Base-by-base conservation (phyloP, 169 alveolate genomes). In the Amoebophrya sp. region DNA sequence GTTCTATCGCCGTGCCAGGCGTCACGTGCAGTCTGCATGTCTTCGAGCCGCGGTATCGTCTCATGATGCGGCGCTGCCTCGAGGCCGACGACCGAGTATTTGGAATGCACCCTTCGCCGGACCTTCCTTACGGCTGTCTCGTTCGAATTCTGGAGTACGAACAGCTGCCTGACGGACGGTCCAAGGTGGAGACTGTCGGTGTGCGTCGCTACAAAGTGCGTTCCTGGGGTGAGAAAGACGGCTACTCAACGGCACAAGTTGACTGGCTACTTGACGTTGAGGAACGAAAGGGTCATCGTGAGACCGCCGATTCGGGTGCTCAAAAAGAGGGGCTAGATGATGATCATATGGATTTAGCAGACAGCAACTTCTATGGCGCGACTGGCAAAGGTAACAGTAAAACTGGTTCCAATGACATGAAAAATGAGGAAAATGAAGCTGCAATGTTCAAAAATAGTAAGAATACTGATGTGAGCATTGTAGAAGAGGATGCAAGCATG, bases 51-150 rank as follows among this genome's bases (percentile, higher is more conserved):
- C 83, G 83, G 33, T 65, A 65, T 36, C 83, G 83, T 29, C 83
- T 65, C 83, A 65, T 65, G 83, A 65, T 65, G 83, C 83, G 83
- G 83, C 83, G 83, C 83, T 65, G 83, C 26, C 18, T 65, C 39
- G 83, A 65, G 38, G n/a, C 18, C 83, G 26, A 1, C 3, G 33
- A 65, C 36, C 83, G 83, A 36, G 1, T 10, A 1, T 65, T 65
- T 26, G 83, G 83, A 29, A 65, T 65, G 83, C 83, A 65, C 26
- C 83, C 83, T 6, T 36, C 18, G 3, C n/a, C 83, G 33, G 83
- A 1, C 36, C 1, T 26, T 18, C 83, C 83, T 36, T 65, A 12
- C 83, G 83, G 83, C 26, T 65, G 83, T 36, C 83, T 65, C 33
- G 3, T 65, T 1, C 12, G 26, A 18, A 65, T 65, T 26, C 18